A percentile compares a stretch with the other conserved stretches of the same genome.
Conservation (phyloP, 2,329 filamentous ascomycete genomes). For the Nigrospora sphaerica region DNA sequence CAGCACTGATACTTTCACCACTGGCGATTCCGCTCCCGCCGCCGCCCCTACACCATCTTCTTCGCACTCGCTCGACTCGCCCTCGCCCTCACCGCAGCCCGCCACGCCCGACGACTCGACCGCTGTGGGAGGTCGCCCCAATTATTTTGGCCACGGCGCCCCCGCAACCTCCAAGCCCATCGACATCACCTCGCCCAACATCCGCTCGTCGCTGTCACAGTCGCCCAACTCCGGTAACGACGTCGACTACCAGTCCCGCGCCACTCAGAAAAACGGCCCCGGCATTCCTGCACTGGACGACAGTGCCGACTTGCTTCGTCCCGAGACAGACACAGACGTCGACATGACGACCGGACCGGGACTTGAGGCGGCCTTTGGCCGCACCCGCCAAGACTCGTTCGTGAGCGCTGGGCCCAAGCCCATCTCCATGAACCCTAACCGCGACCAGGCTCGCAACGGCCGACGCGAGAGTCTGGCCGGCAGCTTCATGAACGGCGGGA, state of each 20-base stretch:
- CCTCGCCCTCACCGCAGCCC: slow-evolving; percentile 34
- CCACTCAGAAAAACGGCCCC: slow-evolving; percentile 2
- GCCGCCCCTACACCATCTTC: slow-evolving; percentile 27
- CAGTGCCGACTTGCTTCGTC: background rate
- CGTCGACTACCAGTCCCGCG: slow-evolving; percentile 9
- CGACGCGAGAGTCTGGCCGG: slow-evolving; percentile 57
- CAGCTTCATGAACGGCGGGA: slow-evolving; percentile 62
- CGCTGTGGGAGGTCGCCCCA: slow-evolving; percentile 17
- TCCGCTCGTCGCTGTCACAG: slow-evolving; percentile 13
- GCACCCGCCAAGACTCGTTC: slow-evolving; percentile 57
- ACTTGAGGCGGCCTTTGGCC: slow-evolving; percentile 52
- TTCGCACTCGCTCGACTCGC: slow-evolving; percentile 29
- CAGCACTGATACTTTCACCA: slow-evolving; percentile 6
- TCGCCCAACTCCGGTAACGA: slow-evolving; percentile 11
- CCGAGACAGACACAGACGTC: slow-evolving; percentile 24
- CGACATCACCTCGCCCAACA: slow-evolving; percentile 20
- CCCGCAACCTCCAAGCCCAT: slow-evolving; percentile 27
- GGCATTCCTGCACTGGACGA: background rate
- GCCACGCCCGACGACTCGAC: slow-evolving; percentile 32
- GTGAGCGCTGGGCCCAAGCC: slow-evolving; percentile 59
- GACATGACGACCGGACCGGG: slow-evolving; percentile 53
- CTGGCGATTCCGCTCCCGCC: slow-evolving; percentile 11
- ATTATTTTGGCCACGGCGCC: slow-evolving; percentile 16
- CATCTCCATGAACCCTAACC: slow-evolving; percentile 60
- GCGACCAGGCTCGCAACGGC: slow-evolving; percentile 46